These are phyloP conservation scores for Lentinula guzmanii DNA, from an alignment of 768 basidiomycete species.

Conservation along the genomic window DNA sequence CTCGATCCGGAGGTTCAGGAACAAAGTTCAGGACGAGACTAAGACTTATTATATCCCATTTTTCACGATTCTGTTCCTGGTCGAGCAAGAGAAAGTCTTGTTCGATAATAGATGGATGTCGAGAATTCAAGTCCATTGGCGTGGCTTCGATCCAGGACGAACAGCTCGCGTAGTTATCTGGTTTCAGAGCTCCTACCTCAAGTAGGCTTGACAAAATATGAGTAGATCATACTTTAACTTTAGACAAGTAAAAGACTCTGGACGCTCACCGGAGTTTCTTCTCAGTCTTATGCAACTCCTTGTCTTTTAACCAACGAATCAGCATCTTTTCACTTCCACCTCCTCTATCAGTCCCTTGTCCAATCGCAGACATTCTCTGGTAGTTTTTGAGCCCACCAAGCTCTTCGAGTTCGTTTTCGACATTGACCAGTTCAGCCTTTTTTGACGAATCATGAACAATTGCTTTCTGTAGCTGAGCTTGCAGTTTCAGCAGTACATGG, in stretches of 20 bases:
- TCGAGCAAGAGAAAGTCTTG: slow-evolving; percentile 80
- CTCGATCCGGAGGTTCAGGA: slow-evolving; percentile 67
- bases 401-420: slow-evolving; percentile 55
- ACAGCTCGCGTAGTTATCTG: slow-evolving; percentile 70
- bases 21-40: slow-evolving; percentile 92
- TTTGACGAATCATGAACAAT: slow-evolving; percentile 14
- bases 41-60: slow-evolving; percentile 79
- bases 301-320: slow-evolving; percentile 66
- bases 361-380: slow-evolving; percentile 77
- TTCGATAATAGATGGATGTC: slow-evolving; percentile 75
- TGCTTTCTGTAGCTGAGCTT: slow-evolving; percentile 41
- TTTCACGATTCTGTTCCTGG: slow-evolving; percentile 34
- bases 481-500: slow-evolving; percentile 73
- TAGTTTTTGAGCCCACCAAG: slow-evolving; percentile 80
- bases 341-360: slow-evolving; percentile 76
- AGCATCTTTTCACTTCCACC: slow-evolving; percentile 85
- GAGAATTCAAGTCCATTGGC: slow-evolving; percentile 80
- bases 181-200: slow-evolving; percentile 84
- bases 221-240: background rate
- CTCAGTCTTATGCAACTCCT: slow-evolving; percentile 24
- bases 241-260: slow-evolving; percentile 2
- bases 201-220: slow-evolving; percentile 47
- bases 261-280: slow-evolving; percentile 32
- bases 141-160: slow-evolving; percentile 65
- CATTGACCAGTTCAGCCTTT: slow-evolving; percentile 34